Percentiles rank a stretch among this genome's conserved stretches.
phyloP scores from a whole-genome alignment of 225 moss, liverwort and hornwort species.

The Pseudoscleropodium purum region DNA sequence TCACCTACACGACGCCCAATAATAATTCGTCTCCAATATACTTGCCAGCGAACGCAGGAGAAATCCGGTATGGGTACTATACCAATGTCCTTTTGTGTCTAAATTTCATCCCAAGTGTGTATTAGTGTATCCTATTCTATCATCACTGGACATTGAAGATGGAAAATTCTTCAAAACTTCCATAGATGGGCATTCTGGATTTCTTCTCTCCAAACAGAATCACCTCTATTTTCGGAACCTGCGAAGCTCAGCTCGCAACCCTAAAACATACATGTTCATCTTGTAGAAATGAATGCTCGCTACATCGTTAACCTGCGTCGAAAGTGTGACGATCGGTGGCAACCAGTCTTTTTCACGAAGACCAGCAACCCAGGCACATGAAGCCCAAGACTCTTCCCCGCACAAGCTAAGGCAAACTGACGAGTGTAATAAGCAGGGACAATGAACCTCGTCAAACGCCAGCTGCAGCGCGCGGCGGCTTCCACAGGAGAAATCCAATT shows the following conservation, averaged over 20 bases:
- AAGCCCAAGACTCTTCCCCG: not conserved
- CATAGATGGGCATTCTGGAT: not conserved
- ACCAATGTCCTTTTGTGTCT: not conserved
- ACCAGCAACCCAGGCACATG: not conserved
- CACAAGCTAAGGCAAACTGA: not conserved
- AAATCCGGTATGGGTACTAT: not conserved
- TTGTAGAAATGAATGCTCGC: not conserved
- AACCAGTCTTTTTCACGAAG: not conserved
- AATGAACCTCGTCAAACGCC: not conserved
- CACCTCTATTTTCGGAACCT: not conserved
- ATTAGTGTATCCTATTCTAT: not conserved
- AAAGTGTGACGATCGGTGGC: not conserved
- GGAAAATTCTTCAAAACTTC: not conserved
- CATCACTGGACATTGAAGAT: not conserved
- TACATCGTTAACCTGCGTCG: not conserved
- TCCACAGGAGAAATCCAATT: not conserved
- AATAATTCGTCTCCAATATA: not conserved
- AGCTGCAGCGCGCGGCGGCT: not conserved
- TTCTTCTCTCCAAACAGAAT: not conserved
- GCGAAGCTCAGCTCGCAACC: not conserved
- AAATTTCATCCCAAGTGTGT: not conserved
- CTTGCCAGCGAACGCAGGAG: not conserved
- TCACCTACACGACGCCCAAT: too few species aligned
- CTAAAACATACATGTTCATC: not conserved
- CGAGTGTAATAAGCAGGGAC: not conserved